Evolutionary conservation across 176 grass and related monocot species (phyloP).

Genomic region (Zizania latifolia): DNA sequence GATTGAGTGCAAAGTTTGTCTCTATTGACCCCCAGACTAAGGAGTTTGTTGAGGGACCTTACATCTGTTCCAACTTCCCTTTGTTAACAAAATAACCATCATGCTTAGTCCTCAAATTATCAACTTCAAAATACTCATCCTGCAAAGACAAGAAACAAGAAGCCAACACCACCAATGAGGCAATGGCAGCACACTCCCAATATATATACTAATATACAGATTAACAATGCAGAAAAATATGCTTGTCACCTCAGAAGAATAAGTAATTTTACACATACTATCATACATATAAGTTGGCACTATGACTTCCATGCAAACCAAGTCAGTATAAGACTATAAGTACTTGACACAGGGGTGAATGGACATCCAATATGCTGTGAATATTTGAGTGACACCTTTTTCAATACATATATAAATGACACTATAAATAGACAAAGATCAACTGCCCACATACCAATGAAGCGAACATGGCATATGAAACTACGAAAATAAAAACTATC

Average conservation of each 20-base stretch:
- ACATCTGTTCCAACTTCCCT: constrained; percentile 96
- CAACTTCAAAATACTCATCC: constrained; percentile 99
- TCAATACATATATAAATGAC: neutral
- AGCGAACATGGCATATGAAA: neutral
- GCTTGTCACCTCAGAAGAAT: neutral
- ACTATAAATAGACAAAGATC: neutral
- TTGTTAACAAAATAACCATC: constrained; percentile 99
- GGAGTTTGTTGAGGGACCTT: constrained; percentile 48
- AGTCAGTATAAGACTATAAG: neutral
- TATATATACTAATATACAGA: neutral
- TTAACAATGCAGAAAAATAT: neutral
- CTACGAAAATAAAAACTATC: neutral
- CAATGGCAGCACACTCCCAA: neutral
- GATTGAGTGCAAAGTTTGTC: neutral
- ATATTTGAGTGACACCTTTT: constrained; percentile 11
- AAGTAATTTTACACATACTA: neutral
- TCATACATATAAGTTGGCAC: neutral
- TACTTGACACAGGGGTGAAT: neutral
- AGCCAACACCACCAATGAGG: constrained; percentile 23
- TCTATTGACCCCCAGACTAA: constrained; percentile 8
- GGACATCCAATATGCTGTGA: neutral
- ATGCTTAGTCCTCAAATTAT: constrained; percentile 97
- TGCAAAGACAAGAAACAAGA: constrained; percentile 45
- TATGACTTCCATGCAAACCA: neutral
- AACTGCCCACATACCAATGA: neutral